Base-by-base conservation (phyloP, 1,284 basidiomycete species). In the Pisolithus thermaeus region DNA sequence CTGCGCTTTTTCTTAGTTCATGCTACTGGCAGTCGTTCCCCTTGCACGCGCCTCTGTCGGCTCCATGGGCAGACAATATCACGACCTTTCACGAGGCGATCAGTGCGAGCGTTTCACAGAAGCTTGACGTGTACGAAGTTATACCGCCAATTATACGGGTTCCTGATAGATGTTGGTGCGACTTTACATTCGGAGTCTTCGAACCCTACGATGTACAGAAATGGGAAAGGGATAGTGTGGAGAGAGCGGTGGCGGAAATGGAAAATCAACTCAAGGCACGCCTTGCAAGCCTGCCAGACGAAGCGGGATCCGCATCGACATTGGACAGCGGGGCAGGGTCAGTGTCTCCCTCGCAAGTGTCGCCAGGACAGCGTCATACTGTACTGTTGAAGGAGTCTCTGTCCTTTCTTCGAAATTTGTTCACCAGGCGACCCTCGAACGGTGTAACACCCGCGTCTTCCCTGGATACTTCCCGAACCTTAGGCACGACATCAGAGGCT, bases 21-120 rank as follows among this genome's bases (percentile, higher is more conserved):
- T 91, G 89, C 64, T 90, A 90, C 66, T 90, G 88, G 88, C 85
- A 88, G 55, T 84, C 89, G 18, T 78, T 88, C 44, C 78, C 86
- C 11, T 64, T 84, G 40, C 77, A 82, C 53, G 77, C 76, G 27
- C 71, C 77, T 1, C 79, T 89, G 50, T 75, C 79, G 20, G 64
- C 64, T 16, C 82, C 88, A 3, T 85, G 84, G 81, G 69, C 81
- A 7, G 73, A 76, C 40, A 81, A 84, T 61, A 76, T 86, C 61
- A 84, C 82, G 16, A 86, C 84, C 7, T 87, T 84, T 62, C 73
- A 76, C 3, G 77, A 85, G 40, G 84, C 83, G 3, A 65, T 88
- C 49, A 76, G 74, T 49, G 70, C 67, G 20, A 56, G 68, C 14
- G 51, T 74, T 18, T 71, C 47, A 65, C 8, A 66, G 74, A 38